Evolutionary conservation across 495 filamentous ascomycete species (phyloP).

Genomic region (Polyplosphaeria fusca): DNA sequence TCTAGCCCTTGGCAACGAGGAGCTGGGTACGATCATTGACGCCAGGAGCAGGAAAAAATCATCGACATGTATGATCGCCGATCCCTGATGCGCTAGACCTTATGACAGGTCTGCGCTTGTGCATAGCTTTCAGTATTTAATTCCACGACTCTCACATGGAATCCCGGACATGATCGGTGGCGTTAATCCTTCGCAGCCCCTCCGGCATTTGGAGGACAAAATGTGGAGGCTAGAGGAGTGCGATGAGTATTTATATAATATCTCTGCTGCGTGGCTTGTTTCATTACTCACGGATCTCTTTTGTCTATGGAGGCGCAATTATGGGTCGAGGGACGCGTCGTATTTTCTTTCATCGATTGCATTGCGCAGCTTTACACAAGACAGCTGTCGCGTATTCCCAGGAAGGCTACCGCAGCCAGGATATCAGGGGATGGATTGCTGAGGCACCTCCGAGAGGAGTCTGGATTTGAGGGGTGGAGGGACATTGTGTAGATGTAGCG

Average conservation of each 20-base stretch:
- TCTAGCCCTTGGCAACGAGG: constrained; percentile 65
- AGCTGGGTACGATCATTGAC: constrained; percentile 61
- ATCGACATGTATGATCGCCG: constrained; percentile 34
- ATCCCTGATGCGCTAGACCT: constrained; percentile 7
- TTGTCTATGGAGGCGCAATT: neutral
- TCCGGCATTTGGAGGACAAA: neutral
- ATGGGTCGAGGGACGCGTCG: neutral
- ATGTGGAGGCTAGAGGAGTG: too few species aligned
- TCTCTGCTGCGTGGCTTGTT: neutral
- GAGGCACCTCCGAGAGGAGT: too few species aligned
- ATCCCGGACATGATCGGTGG: constrained; percentile 13
- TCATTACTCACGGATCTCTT: neutral
- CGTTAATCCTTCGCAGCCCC: neutral
- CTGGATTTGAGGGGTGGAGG: too few species aligned
- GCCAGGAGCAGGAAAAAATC: constrained; percentile 34
- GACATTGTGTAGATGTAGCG: too few species aligned
- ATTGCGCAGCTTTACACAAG: too few species aligned
- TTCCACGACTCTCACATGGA: constrained; percentile 22
- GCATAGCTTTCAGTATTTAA: constrained; percentile 23
- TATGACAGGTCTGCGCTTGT: constrained; percentile 10
- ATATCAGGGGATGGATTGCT: too few species aligned
- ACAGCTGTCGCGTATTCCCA: too few species aligned
- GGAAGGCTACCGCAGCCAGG: too few species aligned
- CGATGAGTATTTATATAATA: neutral
- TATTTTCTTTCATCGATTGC: neutral